A percentile compares a stretch with the other conserved stretches of the same genome.
Conservation (phyloP, 345 rosid genomes). For the Durio zibethinus region DNA sequence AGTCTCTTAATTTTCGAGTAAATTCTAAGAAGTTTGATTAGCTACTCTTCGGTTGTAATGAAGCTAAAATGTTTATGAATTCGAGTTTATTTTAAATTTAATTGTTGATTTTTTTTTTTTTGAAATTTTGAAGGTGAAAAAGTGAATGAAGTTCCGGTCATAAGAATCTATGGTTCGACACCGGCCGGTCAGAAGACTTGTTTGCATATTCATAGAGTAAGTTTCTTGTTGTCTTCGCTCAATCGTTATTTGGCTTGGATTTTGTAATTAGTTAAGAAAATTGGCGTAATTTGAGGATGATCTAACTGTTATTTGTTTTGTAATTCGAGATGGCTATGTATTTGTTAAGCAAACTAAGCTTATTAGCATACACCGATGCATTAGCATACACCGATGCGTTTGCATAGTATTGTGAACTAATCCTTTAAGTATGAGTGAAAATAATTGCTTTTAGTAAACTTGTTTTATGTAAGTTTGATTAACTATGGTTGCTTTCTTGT, state of each 20-base stretch:
- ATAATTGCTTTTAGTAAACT: neutral
- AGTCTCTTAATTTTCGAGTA: neutral
- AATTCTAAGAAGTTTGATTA: neutral
- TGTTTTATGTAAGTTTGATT: neutral
- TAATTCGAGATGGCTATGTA: neutral
- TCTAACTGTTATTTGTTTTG: neutral
- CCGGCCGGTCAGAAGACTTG: slow-evolving; percentile 95
- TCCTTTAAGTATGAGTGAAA: neutral
- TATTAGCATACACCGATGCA: neutral
- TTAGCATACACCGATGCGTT: neutral
- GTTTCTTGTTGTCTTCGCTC: slow-evolving; percentile 11
- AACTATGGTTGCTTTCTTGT: neutral
- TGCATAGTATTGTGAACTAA: neutral
- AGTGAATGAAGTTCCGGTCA: slow-evolving; percentile 79
- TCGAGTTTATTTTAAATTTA: neutral
- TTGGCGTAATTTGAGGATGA: neutral
- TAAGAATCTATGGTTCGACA: slow-evolving; percentile 86
- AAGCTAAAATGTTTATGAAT: neutral
- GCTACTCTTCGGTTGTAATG: neutral
- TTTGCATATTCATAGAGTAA: slow-evolving; percentile 83
- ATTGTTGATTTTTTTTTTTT: slow-evolving; percentile 4
- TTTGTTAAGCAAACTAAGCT: neutral
- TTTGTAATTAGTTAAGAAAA: neutral
- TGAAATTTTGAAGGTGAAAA: slow-evolving; percentile 54
- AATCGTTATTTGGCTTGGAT: neutral